Base-by-base conservation (phyloP, 2,329 filamentous ascomycete genomes). In the Calonectria pauciramosa region DNA sequence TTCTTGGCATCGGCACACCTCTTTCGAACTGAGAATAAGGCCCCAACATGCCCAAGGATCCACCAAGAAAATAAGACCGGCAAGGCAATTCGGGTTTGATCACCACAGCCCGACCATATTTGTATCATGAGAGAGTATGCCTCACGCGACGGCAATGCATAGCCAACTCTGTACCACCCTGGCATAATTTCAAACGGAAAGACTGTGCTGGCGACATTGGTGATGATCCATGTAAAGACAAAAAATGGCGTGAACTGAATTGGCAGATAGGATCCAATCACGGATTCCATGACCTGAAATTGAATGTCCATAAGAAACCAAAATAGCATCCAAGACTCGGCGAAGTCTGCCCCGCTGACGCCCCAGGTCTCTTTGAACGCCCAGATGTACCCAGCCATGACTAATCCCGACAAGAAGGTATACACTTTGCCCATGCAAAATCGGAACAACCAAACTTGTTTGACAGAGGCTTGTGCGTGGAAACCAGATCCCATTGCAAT, bases 221-320 rank as follows among this genome's bases (percentile, higher is more conserved):
- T 66, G 49, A 73, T 73, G 8, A 73, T 71, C 71, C 71, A 73
- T 2, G 68, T 73, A 26, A 73, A 66, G 18, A 73, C 51, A 20
- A 73, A 73, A n/a, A 73, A 73, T 6, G 71, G 59, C 10, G 60
- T 71, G 41, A 60, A 71, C 9, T 56, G 36, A 26, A 71, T 66
- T 16, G 71, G 71, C 4, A 73, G 38, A 10, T 18, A 52, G 2
- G 60, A 65, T 2, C 59, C 71, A 9, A 73, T 44, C 3, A 65
- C 3, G 3, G 52, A 23, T 18, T 66, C 64, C 34, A 59, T 34
- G 30, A 67, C 47, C 5, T 47, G 38, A 26, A 44, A 60, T 14
- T 67, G 49, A n/a, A 60, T 47, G 28, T 67, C 63, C 70, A 66
- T 60, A 2, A 72, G 52, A 18, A 67, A 51, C 64, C 64, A 59